Conservation (phyloP, 495 filamentous ascomycete genomes). For the Xylaria nigripes region DNA sequence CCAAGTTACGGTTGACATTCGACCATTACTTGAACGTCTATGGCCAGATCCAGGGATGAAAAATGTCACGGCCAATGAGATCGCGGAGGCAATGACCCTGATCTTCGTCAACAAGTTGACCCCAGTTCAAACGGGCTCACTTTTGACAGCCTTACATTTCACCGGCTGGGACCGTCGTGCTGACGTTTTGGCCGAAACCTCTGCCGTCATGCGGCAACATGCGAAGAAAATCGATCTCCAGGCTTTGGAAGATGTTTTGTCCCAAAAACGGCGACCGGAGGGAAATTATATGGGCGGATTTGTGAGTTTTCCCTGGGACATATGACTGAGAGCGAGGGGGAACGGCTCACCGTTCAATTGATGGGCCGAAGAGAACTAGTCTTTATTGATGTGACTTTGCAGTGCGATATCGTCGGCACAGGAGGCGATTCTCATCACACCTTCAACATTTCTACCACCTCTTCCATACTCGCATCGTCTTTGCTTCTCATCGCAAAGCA, state of each 20-base stretch:
- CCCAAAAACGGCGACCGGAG: constrained; percentile 47
- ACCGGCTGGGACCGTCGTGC: constrained; percentile 69
- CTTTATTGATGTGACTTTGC: constrained; percentile 4
- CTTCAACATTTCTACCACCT: constrained; percentile 93
- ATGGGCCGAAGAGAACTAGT: not conserved
- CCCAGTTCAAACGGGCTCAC: constrained; percentile 70
- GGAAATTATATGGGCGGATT: constrained; percentile 64
- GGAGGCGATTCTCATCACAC: constrained; percentile 95
- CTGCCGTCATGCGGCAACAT: constrained; percentile 54
- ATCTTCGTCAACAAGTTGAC: constrained; percentile 84
- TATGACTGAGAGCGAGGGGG: not conserved
- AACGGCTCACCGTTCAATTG: not conserved
- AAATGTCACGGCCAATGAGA: constrained; percentile 66
- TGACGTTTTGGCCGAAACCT: constrained; percentile 71
- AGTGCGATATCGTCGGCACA: constrained; percentile 97
- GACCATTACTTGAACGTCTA: constrained; percentile 69
- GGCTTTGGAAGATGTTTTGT: constrained; percentile 37
- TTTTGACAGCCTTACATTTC: constrained; percentile 84
- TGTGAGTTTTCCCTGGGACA: constrained; percentile 34
- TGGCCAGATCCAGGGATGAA: constrained; percentile 64
- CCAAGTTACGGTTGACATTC: constrained; percentile 53
- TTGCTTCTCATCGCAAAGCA: constrained; percentile 83
- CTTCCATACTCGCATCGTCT: constrained; percentile 83
- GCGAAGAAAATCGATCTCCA: constrained; percentile 43
- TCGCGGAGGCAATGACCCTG: constrained; percentile 75